A percentile compares a stretch with the other conserved stretches of the same genome.
Evolutionary conservation across 768 basidiomycete genomes (phyloP).

Genomic region (Mycena galopus): DNA sequence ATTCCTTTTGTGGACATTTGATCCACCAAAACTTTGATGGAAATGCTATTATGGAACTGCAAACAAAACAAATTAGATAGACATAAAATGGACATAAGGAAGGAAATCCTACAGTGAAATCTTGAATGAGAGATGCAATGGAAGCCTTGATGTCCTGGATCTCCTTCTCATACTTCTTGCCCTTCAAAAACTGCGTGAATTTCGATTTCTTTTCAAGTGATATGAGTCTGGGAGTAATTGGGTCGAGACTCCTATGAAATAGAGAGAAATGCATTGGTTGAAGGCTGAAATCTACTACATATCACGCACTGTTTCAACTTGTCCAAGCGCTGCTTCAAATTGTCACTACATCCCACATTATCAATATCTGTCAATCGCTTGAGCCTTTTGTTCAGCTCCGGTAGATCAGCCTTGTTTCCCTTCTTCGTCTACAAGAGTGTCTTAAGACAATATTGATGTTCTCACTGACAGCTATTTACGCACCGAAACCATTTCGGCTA

Average conservation of each 20-base stretch:
- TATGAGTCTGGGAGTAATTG: not conserved
- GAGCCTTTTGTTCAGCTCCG: not conserved
- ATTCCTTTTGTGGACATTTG: too few relatives aligned
- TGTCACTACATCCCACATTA: not conserved
- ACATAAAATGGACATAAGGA: not conserved
- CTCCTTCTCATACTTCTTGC: conserved; percentile 7
- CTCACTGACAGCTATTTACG: not conserved
- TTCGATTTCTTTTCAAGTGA: not conserved
- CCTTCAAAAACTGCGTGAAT: conserved; percentile 2
- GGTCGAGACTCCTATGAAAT: not conserved
- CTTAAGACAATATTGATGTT: conserved; percentile 6
- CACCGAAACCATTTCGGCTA: conserved; percentile 16
- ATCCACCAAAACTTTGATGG: too few relatives aligned
- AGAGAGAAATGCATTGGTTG: not conserved
- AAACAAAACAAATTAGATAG: not conserved
- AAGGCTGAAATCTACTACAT: conserved; percentile 8
- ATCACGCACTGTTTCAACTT: too few relatives aligned
- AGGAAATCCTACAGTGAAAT: conserved; percentile 3
- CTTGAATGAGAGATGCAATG: conserved; percentile 5
- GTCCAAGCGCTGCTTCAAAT: too few relatives aligned
- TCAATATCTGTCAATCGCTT: not conserved
- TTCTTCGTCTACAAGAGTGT: conserved; percentile 7
- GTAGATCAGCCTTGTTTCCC: conserved; percentile 7
- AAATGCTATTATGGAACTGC: too few relatives aligned
- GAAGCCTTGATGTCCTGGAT: conserved; percentile 6